Evolutionary conservation across 352 stramenopile genomes (phyloP), one percentile per base, ranked within the genome.

Genomic region (Phytopythium oedochilum): DNA sequence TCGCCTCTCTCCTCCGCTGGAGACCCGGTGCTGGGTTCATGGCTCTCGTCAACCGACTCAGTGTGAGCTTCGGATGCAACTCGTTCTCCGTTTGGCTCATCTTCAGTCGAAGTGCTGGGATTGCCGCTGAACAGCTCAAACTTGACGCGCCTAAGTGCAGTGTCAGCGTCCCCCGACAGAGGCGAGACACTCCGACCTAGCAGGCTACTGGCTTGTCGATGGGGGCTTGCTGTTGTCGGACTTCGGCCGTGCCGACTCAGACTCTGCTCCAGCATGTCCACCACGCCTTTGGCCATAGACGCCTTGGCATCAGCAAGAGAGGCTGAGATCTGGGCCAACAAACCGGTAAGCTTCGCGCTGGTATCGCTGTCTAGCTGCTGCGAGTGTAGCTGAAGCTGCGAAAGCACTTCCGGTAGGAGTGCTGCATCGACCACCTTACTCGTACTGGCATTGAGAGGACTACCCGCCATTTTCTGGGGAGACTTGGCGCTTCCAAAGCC

Each of bases 341-440:
- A 28, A 3, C 22, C 56, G 7, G 40, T 43, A 11, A 75, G 34
- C 25, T 72, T 74, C 6, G 63, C 53, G 31, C 43, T 73, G 0
- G 60, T 73, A 35, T 50, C 53, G 44, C 60, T 49, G 34, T 75
- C 63, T 17, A 78, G 26, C 10, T 60, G 62, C 31, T 66, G 64
- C 0, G 57, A 61, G 17, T 68, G 53, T 14, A 55, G 35, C 17
- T 75, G 66, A 14, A 78, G 63, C n/a, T 68, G 62, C 18, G 22
- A 47, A 10, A 78, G 58, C 15, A 75, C 55, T 9, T 53, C 7
- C 23, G 65, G 42, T 9, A 78, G 49, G 35, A 31, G 31, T 9
- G 32, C 31, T 17, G 5, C 34, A 14, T 53, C 47, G 35, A 29
- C 31, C 17, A 31, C 31, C 14, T 4, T 17, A 3, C 43, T 40